Evolutionary conservation across 2,329 filamentous ascomycete genomes (phyloP), one percentile per base, ranked within the genome.

Genomic region (Fusarium mundagurra): DNA sequence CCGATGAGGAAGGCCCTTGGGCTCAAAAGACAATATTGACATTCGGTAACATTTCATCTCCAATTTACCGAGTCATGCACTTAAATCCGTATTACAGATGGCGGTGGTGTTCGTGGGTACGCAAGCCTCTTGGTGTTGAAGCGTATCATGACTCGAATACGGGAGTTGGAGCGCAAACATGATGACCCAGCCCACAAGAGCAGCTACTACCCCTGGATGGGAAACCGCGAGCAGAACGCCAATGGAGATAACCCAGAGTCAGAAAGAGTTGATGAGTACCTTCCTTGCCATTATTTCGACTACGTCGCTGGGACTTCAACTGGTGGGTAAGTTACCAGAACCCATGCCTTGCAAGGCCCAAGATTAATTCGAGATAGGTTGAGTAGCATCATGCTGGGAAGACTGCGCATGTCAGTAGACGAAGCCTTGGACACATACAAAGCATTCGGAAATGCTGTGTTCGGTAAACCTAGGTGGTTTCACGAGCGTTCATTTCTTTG

Each of bases 401-500:
- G 45, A 14, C 10, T 65, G 0, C 58, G 58, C 1, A 47, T 60
- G 47, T 60, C 55, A 2, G 55, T 65, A 1, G 44, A 39, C 1
- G 4, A 18, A 33, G 55, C 54, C 3, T 7, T 67, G 65, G n/a
- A 38, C 1, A 36, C 20, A 1, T 61, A 59, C 9, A 27, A 53
- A 1, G 1, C 18, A 0, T 61, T 61, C 1, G 44, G 58, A 17
- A 61, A 61, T 6, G 57, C 22, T 0, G 51, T 71, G 0, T 71
- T 69, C 0, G 66, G 69, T 0, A 71, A 71, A 5, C 61, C 69
- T 5, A 29, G 65, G 16, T 14, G 17, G 47, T 71, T 61, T 27
- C 65, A 71, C 31, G 61, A 64, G 17, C 61, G 41, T 0, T 51
- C 41, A 8, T n/a, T 22, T 0, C 6, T 24, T 2, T 65, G 12